Conservation (phyloP, 2,329 filamentous ascomycete genomes). For the Leptographium wingfieldii region DNA sequence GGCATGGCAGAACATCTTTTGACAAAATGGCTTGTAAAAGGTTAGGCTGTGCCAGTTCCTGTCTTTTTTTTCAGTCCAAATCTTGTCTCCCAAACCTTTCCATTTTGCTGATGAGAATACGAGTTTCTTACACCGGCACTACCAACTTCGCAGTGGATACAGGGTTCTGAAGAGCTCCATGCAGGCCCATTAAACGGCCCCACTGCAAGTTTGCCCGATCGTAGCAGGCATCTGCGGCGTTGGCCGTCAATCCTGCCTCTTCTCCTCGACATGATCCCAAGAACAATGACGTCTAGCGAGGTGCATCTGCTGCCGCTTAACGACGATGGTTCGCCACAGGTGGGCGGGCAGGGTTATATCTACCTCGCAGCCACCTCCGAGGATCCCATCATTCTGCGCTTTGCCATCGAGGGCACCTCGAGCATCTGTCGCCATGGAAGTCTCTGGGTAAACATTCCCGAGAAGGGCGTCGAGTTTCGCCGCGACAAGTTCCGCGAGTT, state of each 20-base stretch:
- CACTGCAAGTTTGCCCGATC: not conserved
- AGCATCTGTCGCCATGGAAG: constrained; percentile 92
- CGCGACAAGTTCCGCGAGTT: constrained; percentile 74
- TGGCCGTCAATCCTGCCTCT: not conserved
- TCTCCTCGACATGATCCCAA: constrained; percentile 35
- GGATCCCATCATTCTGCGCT: constrained; percentile 68
- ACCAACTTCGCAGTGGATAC: not conserved
- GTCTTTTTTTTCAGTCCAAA: not conserved
- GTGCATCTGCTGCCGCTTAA: constrained; percentile 85
- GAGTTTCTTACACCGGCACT: not conserved
- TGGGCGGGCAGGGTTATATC: constrained; percentile 71
- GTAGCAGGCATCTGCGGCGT: not conserved
- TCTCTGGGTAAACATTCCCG: constrained; percentile 91
- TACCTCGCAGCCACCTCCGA: constrained; percentile 67
- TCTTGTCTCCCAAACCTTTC: not conserved
- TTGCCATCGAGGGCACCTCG: constrained; percentile 87
- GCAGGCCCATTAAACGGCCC: not conserved
- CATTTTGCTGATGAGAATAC: not conserved
- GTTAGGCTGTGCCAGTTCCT: not conserved
- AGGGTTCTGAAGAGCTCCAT: not conserved
- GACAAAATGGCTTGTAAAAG: too few species aligned
- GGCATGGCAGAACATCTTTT: not conserved
- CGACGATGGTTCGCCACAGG: constrained; percentile 82
- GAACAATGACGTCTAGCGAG: constrained; percentile 52
- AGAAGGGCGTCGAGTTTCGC: constrained; percentile 60